phyloP scores from a whole-genome alignment of 1,139 yeast species.

The Nakaseomyces uthaithaninus region DNA sequence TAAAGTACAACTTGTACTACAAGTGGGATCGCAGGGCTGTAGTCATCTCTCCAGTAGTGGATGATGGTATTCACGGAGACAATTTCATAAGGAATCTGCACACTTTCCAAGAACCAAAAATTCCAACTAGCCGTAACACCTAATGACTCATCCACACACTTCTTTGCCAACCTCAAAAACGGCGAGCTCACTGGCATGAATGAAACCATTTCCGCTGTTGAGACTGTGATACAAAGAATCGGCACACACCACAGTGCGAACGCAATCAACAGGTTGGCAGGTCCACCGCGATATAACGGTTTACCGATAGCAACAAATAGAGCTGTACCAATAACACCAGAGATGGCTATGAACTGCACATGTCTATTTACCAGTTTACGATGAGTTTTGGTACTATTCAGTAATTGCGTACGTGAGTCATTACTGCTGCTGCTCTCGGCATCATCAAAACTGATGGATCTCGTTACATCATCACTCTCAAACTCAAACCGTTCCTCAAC shows the following conservation, averaged over 20 bases:
- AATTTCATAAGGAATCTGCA: conserved; percentile 73
- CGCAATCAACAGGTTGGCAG: conserved; percentile 64
- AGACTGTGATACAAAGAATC: conserved; percentile 57
- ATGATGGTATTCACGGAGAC: conserved; percentile 71
- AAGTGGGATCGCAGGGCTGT: conserved; percentile 58
- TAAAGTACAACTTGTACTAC: conserved; percentile 56
- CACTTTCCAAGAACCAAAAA: conserved; percentile 68
- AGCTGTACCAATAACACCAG: conserved; percentile 84
- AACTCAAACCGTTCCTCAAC: conserved; percentile 4
- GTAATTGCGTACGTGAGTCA: conserved; percentile 14
- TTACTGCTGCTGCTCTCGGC: conserved; percentile 13
- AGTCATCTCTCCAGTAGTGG: conserved; percentile 73
- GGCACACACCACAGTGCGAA: conserved; percentile 54
- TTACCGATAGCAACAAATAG: conserved; percentile 66
- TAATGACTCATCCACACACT: conserved; percentile 58
- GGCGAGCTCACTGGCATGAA: conserved; percentile 68
- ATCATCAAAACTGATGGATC: conserved; percentile 4
- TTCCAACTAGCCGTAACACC: conserved; percentile 78
- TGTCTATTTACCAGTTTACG: conserved; percentile 49
- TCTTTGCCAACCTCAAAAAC: conserved; percentile 46
- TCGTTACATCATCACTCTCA: conserved; percentile 5
- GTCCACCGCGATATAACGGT: conserved; percentile 65
- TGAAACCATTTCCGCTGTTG: conserved; percentile 78
- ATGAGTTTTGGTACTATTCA: conserved; percentile 22
- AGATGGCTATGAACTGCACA: conserved; percentile 71